Evolutionary conservation across 192 early-diverging fungal species (phyloP), one percentile per base, ranked within the genome.

Genomic region (Backusella parvicylindrica): DNA sequence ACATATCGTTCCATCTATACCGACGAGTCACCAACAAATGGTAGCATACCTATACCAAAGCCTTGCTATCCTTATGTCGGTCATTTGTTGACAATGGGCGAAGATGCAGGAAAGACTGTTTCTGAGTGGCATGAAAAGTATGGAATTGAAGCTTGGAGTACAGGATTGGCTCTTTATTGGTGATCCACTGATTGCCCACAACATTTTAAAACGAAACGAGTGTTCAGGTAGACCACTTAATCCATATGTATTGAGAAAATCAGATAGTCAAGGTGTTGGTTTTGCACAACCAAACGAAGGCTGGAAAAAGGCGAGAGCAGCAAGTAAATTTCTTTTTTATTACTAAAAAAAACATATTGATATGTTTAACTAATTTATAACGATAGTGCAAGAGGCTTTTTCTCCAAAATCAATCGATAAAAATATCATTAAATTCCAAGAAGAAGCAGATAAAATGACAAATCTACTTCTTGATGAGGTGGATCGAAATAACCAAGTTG

Each of bases 81-180:
- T 2, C 71, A 72, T 72, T 15, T 60, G 1, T 1, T 72, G 6
- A 21, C 71, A 43, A 6, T 72, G 26, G 49, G 71, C 3, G 53
- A 63, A 36, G 7, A 33, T 16, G 49, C 71, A 32, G 36, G 53
- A 0, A 35, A 26, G 6, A 21, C 11, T 3, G 32, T 72, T 13
- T 13, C 31, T 0, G 16, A 36, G 11, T 72, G 71, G 71, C 71
- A 72, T 38, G 9, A 63, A 15, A 6, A 72, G 26, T 26, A 43
- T 13, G 68, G 68, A 30, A 3, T 28, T 69, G 11, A 40, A 69
- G 21, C 36, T 69, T 26, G 71, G 71, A 2, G 13, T 60, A 0
- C 49, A 63, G 37, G n/a, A 72, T 60, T 72, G 71, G 71, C 26
- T 72, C 3, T 26, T 72, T n/a, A 53, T 72, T 36, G 31, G 40